Percentiles rank a stretch among this genome's conserved stretches.
These are phyloP conservation scores for Debaryomycetaceae sp. DNA, from an alignment of 1,139 yeast species.

Conservation along the genomic window DNA sequence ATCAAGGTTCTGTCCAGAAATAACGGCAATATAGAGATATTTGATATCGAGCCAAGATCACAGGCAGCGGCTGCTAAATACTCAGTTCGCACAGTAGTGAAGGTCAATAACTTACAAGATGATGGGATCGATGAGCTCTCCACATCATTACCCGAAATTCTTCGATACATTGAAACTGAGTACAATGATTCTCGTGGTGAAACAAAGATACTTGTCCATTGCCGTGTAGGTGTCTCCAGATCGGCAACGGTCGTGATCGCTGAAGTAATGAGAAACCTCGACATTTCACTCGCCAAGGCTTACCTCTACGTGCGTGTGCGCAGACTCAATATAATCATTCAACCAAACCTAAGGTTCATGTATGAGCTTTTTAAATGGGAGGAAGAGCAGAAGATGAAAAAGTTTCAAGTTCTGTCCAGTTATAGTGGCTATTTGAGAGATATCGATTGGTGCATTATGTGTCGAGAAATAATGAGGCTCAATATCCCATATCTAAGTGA, in stretches of 20 bases:
- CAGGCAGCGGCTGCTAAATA: slow-evolving; percentile 4
- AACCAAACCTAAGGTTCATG: slow-evolving; percentile 47
- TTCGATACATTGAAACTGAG: slow-evolving; percentile 33
- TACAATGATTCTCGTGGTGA: slow-evolving; percentile 23
- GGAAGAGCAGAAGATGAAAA: slow-evolving; percentile 24
- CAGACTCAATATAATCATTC: slow-evolving; percentile 45
- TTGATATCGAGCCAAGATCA: slow-evolving; percentile 19
- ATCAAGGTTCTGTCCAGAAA: slow-evolving; percentile 21
- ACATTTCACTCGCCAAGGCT: slow-evolving; percentile 37
- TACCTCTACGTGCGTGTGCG: slow-evolving; percentile 46
- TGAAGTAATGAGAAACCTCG: slow-evolving; percentile 42
- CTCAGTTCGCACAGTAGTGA: slow-evolving; percentile 34
- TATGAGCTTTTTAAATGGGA: slow-evolving; percentile 51
- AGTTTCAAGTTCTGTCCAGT: slow-evolving; percentile 5
- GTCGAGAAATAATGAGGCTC: slow-evolving; percentile 76
- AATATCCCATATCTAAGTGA: slow-evolving; percentile 55
- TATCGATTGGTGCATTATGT: slow-evolving; percentile 87
- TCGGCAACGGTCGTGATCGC: slow-evolving; percentile 50
- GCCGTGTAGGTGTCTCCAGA: slow-evolving; percentile 50
- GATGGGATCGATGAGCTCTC: slow-evolving; percentile 47
- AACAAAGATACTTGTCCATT: slow-evolving; percentile 41
- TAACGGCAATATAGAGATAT: slow-evolving; percentile 32
- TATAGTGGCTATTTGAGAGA: slow-evolving; percentile 42
- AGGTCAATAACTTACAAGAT: slow-evolving; percentile 45
- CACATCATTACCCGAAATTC: slow-evolving; percentile 31